Evolutionary conservation across 208 protist genomes (phyloP), one percentile per base, ranked within the genome.

Genomic region (Novymonas esmeraldas): DNA sequence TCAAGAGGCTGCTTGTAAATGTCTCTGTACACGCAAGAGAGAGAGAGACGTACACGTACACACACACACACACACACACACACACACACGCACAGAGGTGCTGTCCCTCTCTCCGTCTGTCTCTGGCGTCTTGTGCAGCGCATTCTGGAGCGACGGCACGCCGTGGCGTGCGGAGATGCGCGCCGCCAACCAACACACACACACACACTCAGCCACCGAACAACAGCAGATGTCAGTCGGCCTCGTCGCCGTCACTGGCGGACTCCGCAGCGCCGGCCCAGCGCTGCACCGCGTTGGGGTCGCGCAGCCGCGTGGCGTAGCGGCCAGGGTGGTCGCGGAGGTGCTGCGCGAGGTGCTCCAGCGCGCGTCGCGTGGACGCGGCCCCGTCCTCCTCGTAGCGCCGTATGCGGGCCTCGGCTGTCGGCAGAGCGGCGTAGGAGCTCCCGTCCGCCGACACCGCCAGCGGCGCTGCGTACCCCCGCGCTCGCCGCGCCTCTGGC

Each of bases 331-430:
- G 62, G 10, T 73, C 51, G 18, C 78, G 75, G 55, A 93, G 46
- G 34, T 73, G 69, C n/a, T 73, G 45, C 22, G 87, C 83, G 6
- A 93, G 65, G 44, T 76, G 42, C 50, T 84, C 79, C 13, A 93
- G 73, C 31, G 87, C 87, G 6, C 44, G 74, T 20, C 82, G 76
- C 31, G 87, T 93, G 66, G 73, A 66, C 22, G 31, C 76, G 2
- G 81, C 73, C 0, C 87, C 87, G 16, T 85, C 71, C 4, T 76
- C 69, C 16, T 84, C 80, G 51, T 87, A 93, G 46, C 78, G 57
- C 14, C 68, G 55, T 39, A 86, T 55, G 22, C 70, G 76, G 34
- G 62, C 52, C 38, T 59, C 70, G 5, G 64, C 2, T 36, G 45
- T 66, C 3, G 24, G 10, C 9, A 63, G 55, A 16, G 13, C 6